These are phyloP conservation scores for Candida orba DNA, from an alignment of 805 yeast genomes.

Conservation along the genomic window DNA sequence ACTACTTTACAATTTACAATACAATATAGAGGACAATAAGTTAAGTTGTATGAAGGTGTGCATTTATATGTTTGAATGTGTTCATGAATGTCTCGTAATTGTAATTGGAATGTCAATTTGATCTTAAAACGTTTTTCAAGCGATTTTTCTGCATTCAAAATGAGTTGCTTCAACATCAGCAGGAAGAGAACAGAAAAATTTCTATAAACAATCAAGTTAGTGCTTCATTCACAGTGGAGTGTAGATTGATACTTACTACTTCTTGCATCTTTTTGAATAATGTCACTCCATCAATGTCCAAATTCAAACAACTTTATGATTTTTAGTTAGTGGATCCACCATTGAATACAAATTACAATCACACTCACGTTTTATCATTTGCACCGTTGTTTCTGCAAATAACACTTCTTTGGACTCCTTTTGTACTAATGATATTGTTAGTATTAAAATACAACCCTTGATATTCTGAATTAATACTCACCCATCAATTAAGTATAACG, in stretches of 20 bases:
- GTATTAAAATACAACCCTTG: neutral
- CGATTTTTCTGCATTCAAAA: conserved; percentile 42
- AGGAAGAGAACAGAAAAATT: conserved; percentile 44
- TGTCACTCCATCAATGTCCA: conserved; percentile 32
- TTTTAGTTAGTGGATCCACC: neutral
- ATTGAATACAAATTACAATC: neutral
- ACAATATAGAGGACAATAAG: no score
- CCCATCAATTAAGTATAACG: conserved; percentile 20
- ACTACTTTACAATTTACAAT: neutral
- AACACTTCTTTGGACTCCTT: conserved; percentile 26
- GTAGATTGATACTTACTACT: conserved; percentile 18
- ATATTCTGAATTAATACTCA: conserved; percentile 5
- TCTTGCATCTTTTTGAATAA: conserved; percentile 43
- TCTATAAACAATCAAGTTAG: conserved; percentile 14
- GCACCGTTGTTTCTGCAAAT: conserved; percentile 37
- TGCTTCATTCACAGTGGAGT: no score
- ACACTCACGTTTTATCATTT: conserved; percentile 34
- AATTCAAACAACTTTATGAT: conserved; percentile 33
- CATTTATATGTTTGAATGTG: no score
- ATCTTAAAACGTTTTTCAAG: neutral
- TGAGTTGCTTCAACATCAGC: conserved; percentile 42
- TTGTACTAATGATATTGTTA: conserved; percentile 8
- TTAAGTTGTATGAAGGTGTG: no score
- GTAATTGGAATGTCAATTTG: neutral
- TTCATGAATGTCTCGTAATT: no score